phyloP scores from a whole-genome alignment of 176 grass and related monocot species.

The Areca catechu region DNA sequence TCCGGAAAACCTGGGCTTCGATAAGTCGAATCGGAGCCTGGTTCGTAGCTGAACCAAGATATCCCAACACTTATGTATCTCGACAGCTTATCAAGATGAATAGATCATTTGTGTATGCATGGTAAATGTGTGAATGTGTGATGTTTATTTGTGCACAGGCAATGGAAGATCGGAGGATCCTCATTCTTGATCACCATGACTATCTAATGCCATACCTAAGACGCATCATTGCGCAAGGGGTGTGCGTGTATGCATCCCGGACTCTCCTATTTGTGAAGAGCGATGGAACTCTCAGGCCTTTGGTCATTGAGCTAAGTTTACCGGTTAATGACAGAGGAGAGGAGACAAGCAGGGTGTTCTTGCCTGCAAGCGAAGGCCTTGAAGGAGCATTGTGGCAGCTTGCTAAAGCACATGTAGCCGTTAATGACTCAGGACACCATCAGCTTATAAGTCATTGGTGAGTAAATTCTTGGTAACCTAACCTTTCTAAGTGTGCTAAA shows the following conservation, averaged over 20 bases:
- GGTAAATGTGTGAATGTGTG: background rate
- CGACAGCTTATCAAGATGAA: background rate
- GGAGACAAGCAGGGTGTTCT: constrained; percentile 48
- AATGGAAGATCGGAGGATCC: constrained; percentile 33
- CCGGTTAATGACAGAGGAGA: background rate
- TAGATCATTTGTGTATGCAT: background rate
- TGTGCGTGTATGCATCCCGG: constrained; percentile 81
- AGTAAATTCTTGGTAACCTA: background rate
- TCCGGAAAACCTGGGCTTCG: no score
- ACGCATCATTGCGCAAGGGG: constrained; percentile 51
- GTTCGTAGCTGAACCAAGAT: no score
- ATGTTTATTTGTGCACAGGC: constrained; percentile 31
- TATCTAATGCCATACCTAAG: constrained; percentile 78
- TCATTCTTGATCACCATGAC: constrained; percentile 85
- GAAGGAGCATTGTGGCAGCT: constrained; percentile 55
- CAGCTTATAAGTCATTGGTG: constrained; percentile 98
- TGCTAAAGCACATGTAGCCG: constrained; percentile 73
- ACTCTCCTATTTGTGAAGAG: constrained; percentile 69
- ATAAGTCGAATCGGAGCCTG: no score
- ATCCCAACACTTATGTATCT: no score
- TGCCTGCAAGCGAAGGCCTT: constrained; percentile 29
- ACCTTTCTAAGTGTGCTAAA: no score
- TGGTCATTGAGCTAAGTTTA: constrained; percentile 70
- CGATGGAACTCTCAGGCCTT: constrained; percentile 46
- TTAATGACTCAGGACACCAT: constrained; percentile 93